Evolutionary conservation across 2,329 filamentous ascomycete species (phyloP).

Genomic region (Nectriaceae sp.): DNA sequence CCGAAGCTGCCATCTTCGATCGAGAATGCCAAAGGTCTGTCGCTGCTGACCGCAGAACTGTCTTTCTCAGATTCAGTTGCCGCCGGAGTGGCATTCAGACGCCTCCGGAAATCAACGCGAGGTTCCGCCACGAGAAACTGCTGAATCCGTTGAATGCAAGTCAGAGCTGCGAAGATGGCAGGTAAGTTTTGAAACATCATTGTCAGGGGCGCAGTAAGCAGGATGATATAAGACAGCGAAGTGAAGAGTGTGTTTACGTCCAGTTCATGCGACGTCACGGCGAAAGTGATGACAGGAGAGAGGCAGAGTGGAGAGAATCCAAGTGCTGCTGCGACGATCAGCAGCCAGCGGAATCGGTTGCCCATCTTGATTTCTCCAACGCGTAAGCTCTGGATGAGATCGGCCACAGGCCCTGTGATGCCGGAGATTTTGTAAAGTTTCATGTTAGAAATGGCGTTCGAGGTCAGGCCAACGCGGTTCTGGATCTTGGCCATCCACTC

Average conservation of each 20-base stretch:
- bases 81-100: background rate
- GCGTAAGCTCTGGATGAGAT: conserved; percentile 31
- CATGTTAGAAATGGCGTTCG: conserved; percentile 34
- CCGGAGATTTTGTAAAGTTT: conserved; percentile 36
- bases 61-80: conserved; percentile 10
- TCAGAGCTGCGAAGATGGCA: conserved; percentile 30
- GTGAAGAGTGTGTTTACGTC: conserved; percentile 34
- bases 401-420: conserved; percentile 28
- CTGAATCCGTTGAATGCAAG: conserved; percentile 39
- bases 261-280: conserved; percentile 25
- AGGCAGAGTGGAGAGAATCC: conserved; percentile 38
- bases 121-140: conserved; percentile 36
- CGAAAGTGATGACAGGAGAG: conserved; percentile 36
- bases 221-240: conserved; percentile 35
- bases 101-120: conserved; percentile 23
- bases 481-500: conserved; percentile 40
- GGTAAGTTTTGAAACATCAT: conserved; percentile 37
- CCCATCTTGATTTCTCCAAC: conserved; percentile 31
- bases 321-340: conserved; percentile 26
- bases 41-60: rapidly evolving
- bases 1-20: conserved; percentile 25
- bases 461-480: conserved; percentile 34
- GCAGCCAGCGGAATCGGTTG: conserved; percentile 26
- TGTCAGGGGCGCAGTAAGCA: conserved; percentile 35
- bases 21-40: conserved; percentile 5